Evolutionary conservation across 768 basidiomycete genomes (phyloP), one percentile per base, ranked within the genome.

Genomic region (Lentinula guzmanii): DNA sequence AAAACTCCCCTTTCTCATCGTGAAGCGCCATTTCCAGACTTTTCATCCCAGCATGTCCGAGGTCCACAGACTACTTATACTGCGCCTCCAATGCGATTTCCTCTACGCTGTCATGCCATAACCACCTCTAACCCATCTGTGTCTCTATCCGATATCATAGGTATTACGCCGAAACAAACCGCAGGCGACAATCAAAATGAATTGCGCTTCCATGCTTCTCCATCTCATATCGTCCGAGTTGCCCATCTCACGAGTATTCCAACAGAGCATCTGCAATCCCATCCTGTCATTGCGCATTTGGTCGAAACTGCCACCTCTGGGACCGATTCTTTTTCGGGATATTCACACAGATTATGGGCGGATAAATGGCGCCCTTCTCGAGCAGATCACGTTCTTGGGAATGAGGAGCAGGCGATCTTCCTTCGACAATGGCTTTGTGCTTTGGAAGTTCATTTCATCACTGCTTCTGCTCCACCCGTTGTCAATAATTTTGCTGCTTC

Each of bases 351-450:
- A 43, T 71, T 82, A 11, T 95, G 93, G 92, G 73, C 80, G 18
- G 84, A 87, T 51, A 87, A 82, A 66, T 95, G 89, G 83, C 84
- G 83, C 18, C 94, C 94, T 28, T 80, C 79, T 57, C 75, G 79
- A 45, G 91, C 92, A 11, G 79, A 82, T 24, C 84, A 95, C 63
- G 85, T 94, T 3, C 76, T 96, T 1, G 91, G 91, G 6, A 95
- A 94, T 68, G 86, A 91, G 70, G 69, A 72, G 8, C 82, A 83
- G 53, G 88, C 93, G 0, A 66, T 77, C 31, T 91, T 87, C 71
- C 76, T 95, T 59, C 83, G 89, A 42, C 83, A 89, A 55, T 95
- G 93, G 93, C 77, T 95, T 52, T 72, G 73, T 28, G 85, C 89
- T n/a, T 79, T 91, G 11, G 82, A 84, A 63, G 66, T 93, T 24